Conservation (phyloP, 2,329 filamentous ascomycete genomes). For the Fusarium torulosum region DNA sequence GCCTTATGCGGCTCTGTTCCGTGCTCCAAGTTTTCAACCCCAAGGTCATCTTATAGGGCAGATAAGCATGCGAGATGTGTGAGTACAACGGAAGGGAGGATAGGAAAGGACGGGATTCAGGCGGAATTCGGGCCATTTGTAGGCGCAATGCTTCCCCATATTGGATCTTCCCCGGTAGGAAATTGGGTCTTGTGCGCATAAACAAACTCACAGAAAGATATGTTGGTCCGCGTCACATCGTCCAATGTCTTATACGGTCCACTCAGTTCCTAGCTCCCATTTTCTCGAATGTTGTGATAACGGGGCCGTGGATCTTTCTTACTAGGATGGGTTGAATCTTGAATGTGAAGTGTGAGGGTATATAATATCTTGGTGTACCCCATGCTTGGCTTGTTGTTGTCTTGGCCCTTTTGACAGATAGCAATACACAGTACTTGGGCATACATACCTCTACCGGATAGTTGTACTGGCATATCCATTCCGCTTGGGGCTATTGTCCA, state of each 20-base stretch:
- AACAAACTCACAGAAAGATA: slow-evolving; percentile 12
- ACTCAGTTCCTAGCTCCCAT: slow-evolving; percentile 1
- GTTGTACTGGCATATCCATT: slow-evolving; percentile 1
- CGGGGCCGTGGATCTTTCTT: slow-evolving; percentile 27
- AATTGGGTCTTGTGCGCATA: slow-evolving; percentile 9
- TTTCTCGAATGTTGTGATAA: slow-evolving; percentile 9
- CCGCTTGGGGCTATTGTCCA: not conserved
- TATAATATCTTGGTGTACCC: slow-evolving; percentile 32
- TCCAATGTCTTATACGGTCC: slow-evolving; percentile 8
- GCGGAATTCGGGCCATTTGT: slow-evolving; percentile 10
- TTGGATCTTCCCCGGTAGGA: slow-evolving; percentile 16
- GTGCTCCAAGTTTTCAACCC: not conserved
- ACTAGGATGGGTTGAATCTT: slow-evolving; percentile 8
- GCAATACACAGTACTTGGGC: not conserved
- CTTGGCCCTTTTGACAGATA: not conserved
- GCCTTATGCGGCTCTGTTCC: slow-evolving; percentile 2
- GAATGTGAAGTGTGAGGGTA: not conserved
- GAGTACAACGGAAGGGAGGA: slow-evolving; percentile 10
- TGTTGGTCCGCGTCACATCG: slow-evolving; percentile 21
- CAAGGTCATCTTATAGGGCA: not conserved
- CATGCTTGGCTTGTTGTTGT: not conserved
- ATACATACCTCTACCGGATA: not conserved
- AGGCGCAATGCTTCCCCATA: slow-evolving; percentile 28
- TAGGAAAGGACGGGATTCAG: slow-evolving; percentile 25
- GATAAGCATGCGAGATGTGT: slow-evolving; percentile 32